phyloP scores from a whole-genome alignment of 805 yeast genomes.

The Wickerhamiella parazyma region DNA sequence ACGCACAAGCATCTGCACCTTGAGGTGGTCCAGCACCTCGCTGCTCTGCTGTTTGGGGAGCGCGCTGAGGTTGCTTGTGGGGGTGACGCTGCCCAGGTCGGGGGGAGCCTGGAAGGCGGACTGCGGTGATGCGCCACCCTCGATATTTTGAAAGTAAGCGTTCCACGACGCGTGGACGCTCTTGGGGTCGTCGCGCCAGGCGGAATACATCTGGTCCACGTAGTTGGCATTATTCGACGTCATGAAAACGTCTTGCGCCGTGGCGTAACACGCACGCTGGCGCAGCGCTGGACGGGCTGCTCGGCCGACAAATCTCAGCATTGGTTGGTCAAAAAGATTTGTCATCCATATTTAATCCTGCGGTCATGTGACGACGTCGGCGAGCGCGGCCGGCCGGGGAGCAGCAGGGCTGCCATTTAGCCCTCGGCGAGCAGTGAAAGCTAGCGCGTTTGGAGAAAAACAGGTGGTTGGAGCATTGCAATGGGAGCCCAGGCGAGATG shows the following conservation, averaged over 20 bases:
- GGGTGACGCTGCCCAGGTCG: constrained; percentile 55
- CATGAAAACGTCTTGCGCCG: constrained; percentile 53
- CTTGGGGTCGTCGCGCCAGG: constrained; percentile 82
- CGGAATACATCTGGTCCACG: constrained; percentile 94
- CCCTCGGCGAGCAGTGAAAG: too few species aligned
- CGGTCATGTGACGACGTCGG: constrained; percentile 1
- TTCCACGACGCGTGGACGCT: constrained; percentile 96
- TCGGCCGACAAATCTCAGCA: constrained; percentile 7
- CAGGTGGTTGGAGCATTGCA: too few species aligned
- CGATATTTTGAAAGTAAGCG: constrained; percentile 83
- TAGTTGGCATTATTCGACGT: constrained; percentile 78
- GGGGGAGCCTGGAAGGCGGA: constrained; percentile 88
- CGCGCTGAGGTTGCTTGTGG: constrained; percentile 35
- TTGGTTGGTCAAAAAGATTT: constrained; percentile 4
- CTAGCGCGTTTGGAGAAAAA: neutral
- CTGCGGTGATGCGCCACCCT: constrained; percentile 50
- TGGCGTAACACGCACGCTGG: constrained; percentile 14
- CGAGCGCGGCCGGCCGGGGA: neutral
- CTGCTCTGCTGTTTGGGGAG: constrained; percentile 24
- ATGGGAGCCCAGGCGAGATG: too few species aligned
- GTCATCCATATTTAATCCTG: neutral
- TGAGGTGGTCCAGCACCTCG: constrained; percentile 50
- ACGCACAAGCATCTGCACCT: constrained; percentile 90
- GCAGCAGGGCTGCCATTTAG: neutral
- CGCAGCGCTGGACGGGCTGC: constrained; percentile 4